phyloP scores from a whole-genome alignment of 345 rosid genomes.

The Barbarea vulgaris region DNA sequence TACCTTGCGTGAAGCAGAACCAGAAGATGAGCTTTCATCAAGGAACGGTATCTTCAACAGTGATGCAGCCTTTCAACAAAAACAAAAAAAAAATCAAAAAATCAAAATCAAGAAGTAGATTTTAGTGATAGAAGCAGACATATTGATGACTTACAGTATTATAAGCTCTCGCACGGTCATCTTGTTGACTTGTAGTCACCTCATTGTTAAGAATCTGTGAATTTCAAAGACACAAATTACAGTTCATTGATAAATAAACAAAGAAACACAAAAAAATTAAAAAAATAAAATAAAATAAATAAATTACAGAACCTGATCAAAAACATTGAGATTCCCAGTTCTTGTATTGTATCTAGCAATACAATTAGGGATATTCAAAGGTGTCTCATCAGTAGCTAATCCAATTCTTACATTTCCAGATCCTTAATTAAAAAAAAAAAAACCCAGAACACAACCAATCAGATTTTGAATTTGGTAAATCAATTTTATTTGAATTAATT shows the following conservation, averaged over 20 bases:
- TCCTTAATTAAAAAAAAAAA: slow-evolving; percentile 49
- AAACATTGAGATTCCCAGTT: slow-evolving; percentile 50
- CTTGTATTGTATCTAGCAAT: slow-evolving; percentile 67
- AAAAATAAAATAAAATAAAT: too few relatives aligned
- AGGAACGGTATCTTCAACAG: slow-evolving; percentile 84
- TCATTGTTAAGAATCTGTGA: slow-evolving; percentile 77
- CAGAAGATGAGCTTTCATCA: slow-evolving; percentile 73
- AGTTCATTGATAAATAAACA: neutral
- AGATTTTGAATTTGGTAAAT: neutral
- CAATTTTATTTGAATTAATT: too few relatives aligned
- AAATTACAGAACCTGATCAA: slow-evolving; percentile 72
- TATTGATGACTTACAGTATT: slow-evolving; percentile 57
- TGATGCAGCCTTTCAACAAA: slow-evolving; percentile 62
- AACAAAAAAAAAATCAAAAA: neutral
- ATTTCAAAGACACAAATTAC: neutral
- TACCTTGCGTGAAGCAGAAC: slow-evolving; percentile 79
- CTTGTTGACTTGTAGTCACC: slow-evolving; percentile 70
- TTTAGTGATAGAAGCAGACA: neutral
- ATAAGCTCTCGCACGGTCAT: slow-evolving; percentile 85
- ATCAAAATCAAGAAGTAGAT: neutral
- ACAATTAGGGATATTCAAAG: slow-evolving; percentile 73
- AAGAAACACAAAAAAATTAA: neutral
- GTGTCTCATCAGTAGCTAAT: slow-evolving; percentile 75
- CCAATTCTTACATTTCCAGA: slow-evolving; percentile 83
- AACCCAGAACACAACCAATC: neutral